A percentile compares a stretch with the other conserved stretches of the same genome.
Conservation (phyloP, 2,329 filamentous ascomycete species). For the Penicillium fuscoglaucum region DNA sequence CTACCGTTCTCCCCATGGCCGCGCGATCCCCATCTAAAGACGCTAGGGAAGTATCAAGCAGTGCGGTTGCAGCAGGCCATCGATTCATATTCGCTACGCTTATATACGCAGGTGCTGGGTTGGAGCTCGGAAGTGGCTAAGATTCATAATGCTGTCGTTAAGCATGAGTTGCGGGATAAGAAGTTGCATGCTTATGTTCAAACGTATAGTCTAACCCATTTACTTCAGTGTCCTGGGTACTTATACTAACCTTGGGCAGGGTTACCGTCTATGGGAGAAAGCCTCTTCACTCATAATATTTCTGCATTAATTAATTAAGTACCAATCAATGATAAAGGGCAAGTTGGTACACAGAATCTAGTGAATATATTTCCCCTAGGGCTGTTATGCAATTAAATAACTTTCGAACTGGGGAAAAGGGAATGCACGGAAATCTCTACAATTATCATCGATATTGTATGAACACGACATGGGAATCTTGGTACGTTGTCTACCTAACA, state of each 20-base stretch:
- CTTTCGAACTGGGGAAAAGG: too few species aligned
- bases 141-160: slow-evolving; percentile 22
- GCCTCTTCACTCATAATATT: too few species aligned
- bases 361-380: too few species aligned
- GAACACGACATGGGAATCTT: too few species aligned
- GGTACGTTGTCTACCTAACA: too few species aligned
- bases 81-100: slow-evolving; percentile 22
- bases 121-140: slow-evolving; percentile 9
- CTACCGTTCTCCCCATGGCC: slow-evolving; percentile 23
- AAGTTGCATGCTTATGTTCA: slow-evolving; percentile 22
- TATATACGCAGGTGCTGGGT: slow-evolving; percentile 15
- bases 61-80: slow-evolving; percentile 22
- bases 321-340: too few species aligned
- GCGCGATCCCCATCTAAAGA: slow-evolving; percentile 19
- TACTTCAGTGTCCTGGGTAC: neutral
- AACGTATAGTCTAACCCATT: slow-evolving; percentile 12
- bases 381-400: too few species aligned
- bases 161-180: slow-evolving; percentile 20
- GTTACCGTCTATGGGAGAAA: slow-evolving; percentile 10
- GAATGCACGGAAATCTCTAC: too few species aligned
- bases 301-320: too few species aligned
- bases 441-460: too few species aligned
- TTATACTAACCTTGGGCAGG: slow-evolving; percentile 14
- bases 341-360: too few species aligned
- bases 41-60: slow-evolving; percentile 16